These are phyloP conservation scores for Penicillium argentinense DNA, from an alignment of 495 filamentous ascomycete genomes.

Conservation along the genomic window DNA sequence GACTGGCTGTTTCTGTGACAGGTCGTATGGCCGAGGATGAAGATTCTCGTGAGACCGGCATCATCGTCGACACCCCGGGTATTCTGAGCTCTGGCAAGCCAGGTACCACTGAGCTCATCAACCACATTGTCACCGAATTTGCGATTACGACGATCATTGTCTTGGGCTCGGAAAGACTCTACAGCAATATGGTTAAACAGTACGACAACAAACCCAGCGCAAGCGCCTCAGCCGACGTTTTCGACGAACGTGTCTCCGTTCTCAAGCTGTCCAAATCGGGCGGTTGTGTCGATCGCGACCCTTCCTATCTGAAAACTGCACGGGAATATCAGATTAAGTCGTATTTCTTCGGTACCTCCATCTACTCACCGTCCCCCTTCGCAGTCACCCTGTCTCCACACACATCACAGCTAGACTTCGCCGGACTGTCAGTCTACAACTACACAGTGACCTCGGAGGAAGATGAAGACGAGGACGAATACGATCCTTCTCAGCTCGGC, in stretches of 20 bases:
- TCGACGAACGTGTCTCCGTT: constrained; percentile 65
- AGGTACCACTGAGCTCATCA: constrained; percentile 69
- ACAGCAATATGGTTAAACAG: constrained; percentile 72
- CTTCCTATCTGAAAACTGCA: constrained; percentile 66
- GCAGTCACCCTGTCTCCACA: constrained; percentile 80
- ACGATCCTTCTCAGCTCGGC: constrained; percentile 43
- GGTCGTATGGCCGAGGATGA: constrained; percentile 78
- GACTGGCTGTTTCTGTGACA: constrained; percentile 76
- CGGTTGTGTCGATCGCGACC: constrained; percentile 81
- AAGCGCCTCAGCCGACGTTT: constrained; percentile 41
- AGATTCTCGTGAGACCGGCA: constrained; percentile 65
- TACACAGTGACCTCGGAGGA: constrained; percentile 45
- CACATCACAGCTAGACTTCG: constrained; percentile 75
- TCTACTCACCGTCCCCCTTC: constrained; percentile 35
- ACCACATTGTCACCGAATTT: constrained; percentile 86
- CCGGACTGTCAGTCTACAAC: constrained; percentile 68
- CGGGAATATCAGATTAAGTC: constrained; percentile 76
- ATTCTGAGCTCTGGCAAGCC: constrained; percentile 59
- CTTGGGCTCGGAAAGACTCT: constrained; percentile 79
- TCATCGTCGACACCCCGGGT: constrained; percentile 85
- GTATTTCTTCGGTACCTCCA: constrained; percentile 87
- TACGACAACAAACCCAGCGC: constrained; percentile 65
- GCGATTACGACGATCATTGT: constrained; percentile 79
- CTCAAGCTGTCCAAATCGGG: constrained; percentile 83
- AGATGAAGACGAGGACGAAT: constrained; percentile 49